Percentiles rank a stretch among this genome's conserved stretches.
phyloP scores from a whole-genome alignment of 768 basidiomycete species.

The Plicaturopsis crispa region DNA sequence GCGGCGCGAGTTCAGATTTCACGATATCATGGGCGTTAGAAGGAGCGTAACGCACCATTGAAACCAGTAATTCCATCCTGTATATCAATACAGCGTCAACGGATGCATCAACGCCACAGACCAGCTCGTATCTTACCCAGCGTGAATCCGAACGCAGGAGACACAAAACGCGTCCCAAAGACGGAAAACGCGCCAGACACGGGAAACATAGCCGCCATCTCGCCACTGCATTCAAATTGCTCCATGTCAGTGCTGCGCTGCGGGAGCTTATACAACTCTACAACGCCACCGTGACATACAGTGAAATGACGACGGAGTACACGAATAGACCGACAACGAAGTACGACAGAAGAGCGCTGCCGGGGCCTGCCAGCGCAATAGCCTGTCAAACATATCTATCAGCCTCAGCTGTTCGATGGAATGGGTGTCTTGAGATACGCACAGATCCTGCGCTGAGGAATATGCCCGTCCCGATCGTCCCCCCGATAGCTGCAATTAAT shows the following conservation, averaged over 20 bases:
- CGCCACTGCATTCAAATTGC: constrained; percentile 30
- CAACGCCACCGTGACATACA: constrained; percentile 24
- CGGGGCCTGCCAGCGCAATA: constrained; percentile 51
- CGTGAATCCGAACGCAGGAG: constrained; percentile 52
- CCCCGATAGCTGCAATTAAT: constrained; percentile 38
- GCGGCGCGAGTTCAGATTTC: background rate
- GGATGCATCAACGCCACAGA: background rate
- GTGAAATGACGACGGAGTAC: constrained; percentile 52
- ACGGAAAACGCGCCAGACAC: constrained; percentile 55
- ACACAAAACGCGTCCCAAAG: constrained; percentile 52
- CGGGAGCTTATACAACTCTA: background rate
- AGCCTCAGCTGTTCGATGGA: too few relatives aligned
- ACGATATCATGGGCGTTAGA: constrained; percentile 9
- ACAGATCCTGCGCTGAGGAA: constrained; percentile 54
- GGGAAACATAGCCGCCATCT: constrained; percentile 60
- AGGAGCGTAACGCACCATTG: constrained; percentile 27
- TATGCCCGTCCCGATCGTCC: constrained; percentile 54
- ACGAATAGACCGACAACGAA: constrained; percentile 51
- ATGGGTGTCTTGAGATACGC: too few relatives aligned
- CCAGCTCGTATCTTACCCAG: constrained; percentile 27
- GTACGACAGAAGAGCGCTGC: constrained; percentile 55
- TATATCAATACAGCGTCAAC: background rate
- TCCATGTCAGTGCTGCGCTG: background rate
- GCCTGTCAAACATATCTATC: constrained; percentile 30
- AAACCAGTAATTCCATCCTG: constrained; percentile 53